Base-by-base conservation (phyloP, 495 filamentous ascomycete genomes). In the Thozetella sp. region DNA sequence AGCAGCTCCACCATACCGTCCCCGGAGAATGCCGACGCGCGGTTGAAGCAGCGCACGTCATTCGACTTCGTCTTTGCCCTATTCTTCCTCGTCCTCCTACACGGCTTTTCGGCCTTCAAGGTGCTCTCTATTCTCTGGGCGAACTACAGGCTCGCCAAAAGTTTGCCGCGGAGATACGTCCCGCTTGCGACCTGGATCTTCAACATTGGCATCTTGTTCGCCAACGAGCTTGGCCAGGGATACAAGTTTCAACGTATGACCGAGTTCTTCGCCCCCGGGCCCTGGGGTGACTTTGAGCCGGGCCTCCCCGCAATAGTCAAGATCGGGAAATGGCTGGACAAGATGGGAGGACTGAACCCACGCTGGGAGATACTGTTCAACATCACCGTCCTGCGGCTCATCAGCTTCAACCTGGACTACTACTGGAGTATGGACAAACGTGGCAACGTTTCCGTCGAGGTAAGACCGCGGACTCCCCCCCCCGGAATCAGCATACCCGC, bases 311-410 rank as follows among this genome's bases (percentile, higher is more conserved):
- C 65, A 6, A 62, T 86, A 52, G 66, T 85, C 1, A 73, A 76
- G 52, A 88, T 87, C 80, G 92, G 85, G 3, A 70, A 74, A 23
- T 86, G 81, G 74, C 71, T 97, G 10, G 93, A 97, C 72, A 77
- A 76, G 43, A 85, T 90, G 62, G 88, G 93, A 13, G 95, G 95
- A 4, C 72, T 99, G 22, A 86, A 93, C 67, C 79, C 89, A 2
- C 83, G 93, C 59, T 99, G 95, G 95, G 91, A 97, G 70, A 86
- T 99, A 30, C 83, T 95, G 13, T 99, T 99, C 83, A 99, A 98
- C 64, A 85, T 99, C 60, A 97, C 95, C n/a, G 84, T 97, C 4
- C 77, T 99, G 43, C 86, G 95, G 22, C 77, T 97, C 45, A 92
- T 99, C 59, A 96, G 93, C 72, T 99, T 97, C 83, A 97, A 98